Conservation (phyloP, 108 stramenopile species). For the Halocafeteria seosinensis region DNA sequence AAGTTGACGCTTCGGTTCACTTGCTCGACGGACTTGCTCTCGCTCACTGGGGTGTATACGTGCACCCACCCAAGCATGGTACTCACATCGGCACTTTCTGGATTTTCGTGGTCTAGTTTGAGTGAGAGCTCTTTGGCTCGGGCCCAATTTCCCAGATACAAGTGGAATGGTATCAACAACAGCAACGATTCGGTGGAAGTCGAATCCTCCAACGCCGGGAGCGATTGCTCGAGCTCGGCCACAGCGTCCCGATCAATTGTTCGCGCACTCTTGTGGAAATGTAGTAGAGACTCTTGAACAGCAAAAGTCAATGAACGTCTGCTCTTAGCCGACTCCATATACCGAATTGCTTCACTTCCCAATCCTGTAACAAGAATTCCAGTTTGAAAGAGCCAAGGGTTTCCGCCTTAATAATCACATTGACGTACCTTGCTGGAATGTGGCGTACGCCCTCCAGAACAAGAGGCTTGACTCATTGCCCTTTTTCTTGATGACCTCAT, state of each 20-base stretch:
- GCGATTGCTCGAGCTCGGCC: conserved; percentile 10
- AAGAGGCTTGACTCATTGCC: conserved; percentile 5
- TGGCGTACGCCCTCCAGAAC: conserved; percentile 25
- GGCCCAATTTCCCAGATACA: too few relatives aligned
- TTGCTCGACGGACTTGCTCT: too few relatives aligned
- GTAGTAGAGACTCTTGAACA: conserved; percentile 19
- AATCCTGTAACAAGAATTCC: not conserved
- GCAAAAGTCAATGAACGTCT: conserved; percentile 31
- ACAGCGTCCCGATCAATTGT: conserved; percentile 26
- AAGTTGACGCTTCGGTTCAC: conserved; percentile 13
- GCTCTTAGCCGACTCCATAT: conserved; percentile 22
- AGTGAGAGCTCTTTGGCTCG: too few relatives aligned
- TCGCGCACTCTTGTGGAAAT: conserved; percentile 25
- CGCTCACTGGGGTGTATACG: too few relatives aligned
- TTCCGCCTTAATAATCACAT: not conserved
- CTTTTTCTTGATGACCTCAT: not conserved
- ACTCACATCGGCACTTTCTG: too few relatives aligned
- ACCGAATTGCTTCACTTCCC: conserved; percentile 23
- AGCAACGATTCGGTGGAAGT: too few relatives aligned
- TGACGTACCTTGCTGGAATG: conserved; percentile 20
- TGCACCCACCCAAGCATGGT: too few relatives aligned
- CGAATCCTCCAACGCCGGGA: too few relatives aligned
- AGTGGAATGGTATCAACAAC: too few relatives aligned
- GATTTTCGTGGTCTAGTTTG: too few relatives aligned
- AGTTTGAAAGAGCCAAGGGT: not conserved